Evolutionary conservation across 2,329 filamentous ascomycete species (phyloP).

Genomic region (Alternaria viburni): DNA sequence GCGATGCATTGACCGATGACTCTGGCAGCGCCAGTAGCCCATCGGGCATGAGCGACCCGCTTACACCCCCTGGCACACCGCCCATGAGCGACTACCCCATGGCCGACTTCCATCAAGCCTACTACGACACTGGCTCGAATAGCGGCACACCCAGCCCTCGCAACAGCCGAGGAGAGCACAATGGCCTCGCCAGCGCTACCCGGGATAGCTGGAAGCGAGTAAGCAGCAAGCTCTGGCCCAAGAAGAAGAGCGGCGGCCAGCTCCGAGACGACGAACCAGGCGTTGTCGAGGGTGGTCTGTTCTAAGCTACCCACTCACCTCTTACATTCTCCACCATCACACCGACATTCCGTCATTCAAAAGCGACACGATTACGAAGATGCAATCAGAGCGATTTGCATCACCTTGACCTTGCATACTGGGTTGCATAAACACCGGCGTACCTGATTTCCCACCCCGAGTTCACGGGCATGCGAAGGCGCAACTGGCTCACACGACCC

Average conservation of each 20-base stretch:
- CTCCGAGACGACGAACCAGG: conserved; percentile 46
- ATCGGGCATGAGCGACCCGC: conserved; percentile 63
- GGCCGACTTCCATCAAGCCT: conserved; percentile 44
- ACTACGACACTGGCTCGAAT: conserved; percentile 41
- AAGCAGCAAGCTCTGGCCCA: conserved; percentile 51
- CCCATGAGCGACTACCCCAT: conserved; percentile 65
- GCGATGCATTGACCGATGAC: conserved; percentile 64
- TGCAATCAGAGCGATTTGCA: conserved; percentile 42
- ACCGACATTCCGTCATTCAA: conserved; percentile 12
- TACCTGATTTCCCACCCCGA: conserved; percentile 28
- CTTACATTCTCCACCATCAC: neutral
- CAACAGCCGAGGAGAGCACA: conserved; percentile 47
- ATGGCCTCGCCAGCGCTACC: conserved; percentile 44
- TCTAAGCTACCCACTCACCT: conserved; percentile 20
- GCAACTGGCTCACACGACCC: conserved; percentile 37
- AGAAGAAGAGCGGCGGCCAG: conserved; percentile 47
- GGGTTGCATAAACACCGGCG: conserved; percentile 43
- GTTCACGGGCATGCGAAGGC: conserved; percentile 34
- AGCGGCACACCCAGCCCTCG: conserved; percentile 48
- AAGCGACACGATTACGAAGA: conserved; percentile 40
- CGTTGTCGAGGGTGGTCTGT: conserved; percentile 45
- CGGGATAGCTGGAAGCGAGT: conserved; percentile 50
- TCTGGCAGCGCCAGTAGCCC: conserved; percentile 60
- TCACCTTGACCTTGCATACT: conserved; percentile 39
- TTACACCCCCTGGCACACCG: conserved; percentile 80